Base-by-base conservation (phyloP, 768 basidiomycete species). In the Saitozyma podzolica region DNA sequence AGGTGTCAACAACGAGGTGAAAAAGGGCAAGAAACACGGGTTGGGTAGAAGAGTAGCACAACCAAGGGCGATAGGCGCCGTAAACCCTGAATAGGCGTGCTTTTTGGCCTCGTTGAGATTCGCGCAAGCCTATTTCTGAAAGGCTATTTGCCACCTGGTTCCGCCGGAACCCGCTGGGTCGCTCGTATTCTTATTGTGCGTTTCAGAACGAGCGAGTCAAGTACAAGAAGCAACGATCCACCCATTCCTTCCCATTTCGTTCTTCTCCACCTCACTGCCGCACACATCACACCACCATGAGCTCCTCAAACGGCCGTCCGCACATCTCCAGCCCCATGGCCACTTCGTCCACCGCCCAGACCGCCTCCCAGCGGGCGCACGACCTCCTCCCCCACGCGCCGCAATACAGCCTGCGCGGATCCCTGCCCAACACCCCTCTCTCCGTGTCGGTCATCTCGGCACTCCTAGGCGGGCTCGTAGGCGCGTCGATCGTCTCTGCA, bases 381-480 rank as follows among this genome's bases (percentile, higher is more conserved):
- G 43, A 19, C 7, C 64, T 68, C 47, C 63, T 76, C 41, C 75
- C 72, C 20, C 58, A 66, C n/a, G 61, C 68, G 0, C 56, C 63
- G 10, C 68, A 70, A 43, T 74, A 78, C 51, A 52, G 52, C 6
- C 82, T 83, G 13, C 81, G 82, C 49, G 88, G 87, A n/a, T 65
- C 65, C 67, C 86, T 92, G 56, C 92, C 92, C n/a, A 94, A 97
- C 75, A 95, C 95, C 13, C 92, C 90, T 0, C 83, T 95, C 48
- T 85, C 86, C 5, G 87, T 85, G 0, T 86, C 90, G 0, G 82
- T 85, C 40, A 87, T 96, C 69, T 87, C 93, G 0, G 93, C 95
- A 77, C 66, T 88, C n/a, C 85, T 99, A 6, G 95, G 95, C n/a
- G 80, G 80, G 14, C 50, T 85, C 16, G 92, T 90, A 77, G 78